Evolutionary conservation across 257 asterid genomes (phyloP).

Genomic region (Phtheirospermum japonicum): DNA sequence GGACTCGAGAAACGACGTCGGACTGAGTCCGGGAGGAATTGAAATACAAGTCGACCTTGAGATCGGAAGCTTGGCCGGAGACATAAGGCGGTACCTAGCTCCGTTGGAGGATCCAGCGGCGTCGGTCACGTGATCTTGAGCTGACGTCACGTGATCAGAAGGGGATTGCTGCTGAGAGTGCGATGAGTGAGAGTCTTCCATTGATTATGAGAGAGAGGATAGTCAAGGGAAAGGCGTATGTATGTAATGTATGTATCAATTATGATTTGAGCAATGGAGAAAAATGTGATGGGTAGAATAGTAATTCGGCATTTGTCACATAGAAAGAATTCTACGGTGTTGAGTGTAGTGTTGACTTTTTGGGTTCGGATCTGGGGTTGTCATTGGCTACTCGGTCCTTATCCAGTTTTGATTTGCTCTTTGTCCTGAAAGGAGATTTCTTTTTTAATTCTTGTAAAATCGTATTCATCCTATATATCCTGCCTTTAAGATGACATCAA

Average conservation of each 20-base stretch:
- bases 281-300: background rate
- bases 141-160: conserved; percentile 27
- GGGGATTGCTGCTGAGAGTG: conserved; percentile 26
- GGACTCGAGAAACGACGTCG: conserved; percentile 90
- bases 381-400: conserved; percentile 24
- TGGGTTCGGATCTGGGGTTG: conserved; percentile 19
- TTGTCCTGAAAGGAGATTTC: no score
- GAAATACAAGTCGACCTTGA: conserved; percentile 79
- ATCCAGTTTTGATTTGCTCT: conserved; percentile 22
- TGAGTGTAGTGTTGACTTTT: conserved; percentile 26
- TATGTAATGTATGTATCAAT: no score
- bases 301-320: conserved; percentile 25
- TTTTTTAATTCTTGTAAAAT: no score
- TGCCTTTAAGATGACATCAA: no score
- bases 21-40: conserved; percentile 93
- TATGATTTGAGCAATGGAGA: conserved; percentile 12
- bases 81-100: conserved; percentile 84
- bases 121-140: conserved; percentile 34
- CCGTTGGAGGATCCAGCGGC: conserved; percentile 51
- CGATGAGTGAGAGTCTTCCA: conserved; percentile 46
- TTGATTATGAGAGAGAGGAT: conserved; percentile 30
- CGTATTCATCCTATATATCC: no score
- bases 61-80: conserved; percentile 99
- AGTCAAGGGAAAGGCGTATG: conserved; percentile 17
- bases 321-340: conserved; percentile 16